Evolutionary conservation across 2,329 filamentous ascomycete genomes (phyloP).

Genomic region (Paramyrothecium roridum): DNA sequence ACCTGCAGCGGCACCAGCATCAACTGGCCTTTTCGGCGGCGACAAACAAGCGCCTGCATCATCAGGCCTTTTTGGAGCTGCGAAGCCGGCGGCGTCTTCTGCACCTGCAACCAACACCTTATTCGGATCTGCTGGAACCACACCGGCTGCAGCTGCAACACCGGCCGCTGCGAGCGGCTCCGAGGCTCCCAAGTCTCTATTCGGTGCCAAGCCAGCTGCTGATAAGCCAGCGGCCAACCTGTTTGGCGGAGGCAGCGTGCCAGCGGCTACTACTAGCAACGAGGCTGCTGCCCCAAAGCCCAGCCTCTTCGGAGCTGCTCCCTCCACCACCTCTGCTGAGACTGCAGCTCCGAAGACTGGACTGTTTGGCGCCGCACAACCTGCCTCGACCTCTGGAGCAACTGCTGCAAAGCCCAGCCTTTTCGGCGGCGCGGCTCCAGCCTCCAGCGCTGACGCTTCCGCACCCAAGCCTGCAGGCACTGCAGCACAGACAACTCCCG

Average conservation of each 20-base stretch:
- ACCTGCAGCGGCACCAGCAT: conserved; percentile 8
- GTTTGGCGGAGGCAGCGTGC: neutral
- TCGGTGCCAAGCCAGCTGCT: conserved; percentile 37
- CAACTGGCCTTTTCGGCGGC: neutral
- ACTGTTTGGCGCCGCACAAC: conserved; percentile 30
- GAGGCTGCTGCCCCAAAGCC: conserved; percentile 26
- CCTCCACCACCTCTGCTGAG: conserved; percentile 23
- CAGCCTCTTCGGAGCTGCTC: conserved; percentile 29
- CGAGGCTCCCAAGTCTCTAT: conserved; percentile 25
- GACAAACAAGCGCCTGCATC: conserved; percentile 1
- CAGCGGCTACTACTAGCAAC: neutral
- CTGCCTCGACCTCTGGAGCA: conserved; percentile 23
- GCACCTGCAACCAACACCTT: conserved; percentile 19
- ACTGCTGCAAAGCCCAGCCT: conserved; percentile 23
- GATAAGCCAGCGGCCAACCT: conserved; percentile 16
- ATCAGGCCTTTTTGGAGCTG: conserved; percentile 16
- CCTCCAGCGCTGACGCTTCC: conserved; percentile 7
- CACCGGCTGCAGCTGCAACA: conserved; percentile 18
- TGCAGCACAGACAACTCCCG: conserved; percentile 17
- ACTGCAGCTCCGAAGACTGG: conserved; percentile 19
- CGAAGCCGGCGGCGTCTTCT: conserved; percentile 21
- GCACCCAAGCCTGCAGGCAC: conserved; percentile 14
- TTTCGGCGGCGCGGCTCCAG: conserved; percentile 25
- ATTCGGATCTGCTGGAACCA: conserved; percentile 17
- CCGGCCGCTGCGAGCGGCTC: conserved; percentile 15